Evolutionary conservation across 495 filamentous ascomycete species (phyloP).

Genomic region (Aspergillus indologenus): DNA sequence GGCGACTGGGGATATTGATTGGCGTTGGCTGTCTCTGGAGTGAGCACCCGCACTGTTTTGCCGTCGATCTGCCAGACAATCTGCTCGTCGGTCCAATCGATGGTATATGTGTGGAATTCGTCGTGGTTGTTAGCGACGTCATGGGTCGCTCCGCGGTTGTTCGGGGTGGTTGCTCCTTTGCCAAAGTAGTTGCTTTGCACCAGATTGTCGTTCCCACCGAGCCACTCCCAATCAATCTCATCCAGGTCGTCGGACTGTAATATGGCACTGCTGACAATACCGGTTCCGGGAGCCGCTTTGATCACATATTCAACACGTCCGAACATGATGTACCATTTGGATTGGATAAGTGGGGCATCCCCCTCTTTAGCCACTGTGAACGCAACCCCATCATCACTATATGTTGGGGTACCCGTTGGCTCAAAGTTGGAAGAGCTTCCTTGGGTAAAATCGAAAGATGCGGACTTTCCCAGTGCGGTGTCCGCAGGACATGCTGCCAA

Average conservation of each 20-base stretch:
- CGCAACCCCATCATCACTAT: constrained; percentile 69
- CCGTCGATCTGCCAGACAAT: constrained; percentile 76
- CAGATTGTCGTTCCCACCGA: constrained; percentile 58
- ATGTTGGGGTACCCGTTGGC: constrained; percentile 60
- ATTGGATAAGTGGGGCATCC: constrained; percentile 78
- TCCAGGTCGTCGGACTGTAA: constrained; percentile 82
- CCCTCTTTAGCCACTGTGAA: constrained; percentile 84
- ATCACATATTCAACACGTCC: constrained; percentile 57
- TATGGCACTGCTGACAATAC: constrained; percentile 74
- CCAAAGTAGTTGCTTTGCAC: constrained; percentile 86
- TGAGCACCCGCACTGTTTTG: constrained; percentile 61
- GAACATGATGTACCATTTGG: constrained; percentile 74
- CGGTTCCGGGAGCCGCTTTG: constrained; percentile 59
- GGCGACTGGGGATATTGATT: constrained; percentile 81
- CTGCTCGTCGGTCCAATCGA: constrained; percentile 70
- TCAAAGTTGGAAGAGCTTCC: constrained; percentile 69
- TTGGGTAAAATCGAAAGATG: constrained; percentile 75
- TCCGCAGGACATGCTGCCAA: constrained; percentile 65
- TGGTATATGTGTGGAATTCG: constrained; percentile 77
- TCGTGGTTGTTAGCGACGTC: constrained; percentile 48
- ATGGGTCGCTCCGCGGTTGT: constrained; percentile 60
- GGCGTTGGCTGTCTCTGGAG: constrained; percentile 59
- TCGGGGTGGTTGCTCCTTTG: constrained; percentile 68
- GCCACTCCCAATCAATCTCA: constrained; percentile 89
- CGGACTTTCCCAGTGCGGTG: constrained; percentile 75